Conservation (phyloP, 2,329 filamentous ascomycete species). For the Monilinia vaccinii-corymbosi region DNA sequence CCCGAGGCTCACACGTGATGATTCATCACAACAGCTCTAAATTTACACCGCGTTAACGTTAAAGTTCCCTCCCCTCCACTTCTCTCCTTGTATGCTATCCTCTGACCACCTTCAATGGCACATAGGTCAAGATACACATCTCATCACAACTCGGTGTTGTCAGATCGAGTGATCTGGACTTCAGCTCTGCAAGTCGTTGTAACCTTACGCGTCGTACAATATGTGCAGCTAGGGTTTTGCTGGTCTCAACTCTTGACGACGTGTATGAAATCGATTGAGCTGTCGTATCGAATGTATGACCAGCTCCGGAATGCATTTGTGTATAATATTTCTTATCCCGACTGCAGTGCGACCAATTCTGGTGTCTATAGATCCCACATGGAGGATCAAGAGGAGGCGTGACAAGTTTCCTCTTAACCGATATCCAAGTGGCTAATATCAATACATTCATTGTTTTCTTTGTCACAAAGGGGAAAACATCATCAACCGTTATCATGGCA, state of each 20-base stretch:
- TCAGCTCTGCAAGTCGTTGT: too few species aligned
- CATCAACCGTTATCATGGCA: not conserved
- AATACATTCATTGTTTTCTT: not conserved
- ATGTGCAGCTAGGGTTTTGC: not conserved
- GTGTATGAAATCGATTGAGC: not conserved
- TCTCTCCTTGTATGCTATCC: not conserved
- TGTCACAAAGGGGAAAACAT: not conserved
- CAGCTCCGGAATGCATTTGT: not conserved
- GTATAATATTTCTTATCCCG: not conserved
- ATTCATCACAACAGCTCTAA: not conserved
- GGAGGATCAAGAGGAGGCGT: not conserved
- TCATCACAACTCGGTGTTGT: too few species aligned
- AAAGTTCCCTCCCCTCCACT: too few species aligned
- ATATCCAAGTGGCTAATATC: not conserved
- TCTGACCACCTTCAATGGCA: not conserved
- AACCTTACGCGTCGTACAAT: not conserved
- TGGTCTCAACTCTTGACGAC: not conserved
- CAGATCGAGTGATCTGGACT: not conserved
- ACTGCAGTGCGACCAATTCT: not conserved
- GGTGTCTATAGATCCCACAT: not conserved
- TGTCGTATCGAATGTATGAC: not conserved
- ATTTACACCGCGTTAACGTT: not conserved
- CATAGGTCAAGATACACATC: not conserved
- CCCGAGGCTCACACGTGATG: not conserved
- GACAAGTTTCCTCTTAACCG: not conserved